Conservation (phyloP, 345 rosid species). For the Clarkia xantiana region DNA sequence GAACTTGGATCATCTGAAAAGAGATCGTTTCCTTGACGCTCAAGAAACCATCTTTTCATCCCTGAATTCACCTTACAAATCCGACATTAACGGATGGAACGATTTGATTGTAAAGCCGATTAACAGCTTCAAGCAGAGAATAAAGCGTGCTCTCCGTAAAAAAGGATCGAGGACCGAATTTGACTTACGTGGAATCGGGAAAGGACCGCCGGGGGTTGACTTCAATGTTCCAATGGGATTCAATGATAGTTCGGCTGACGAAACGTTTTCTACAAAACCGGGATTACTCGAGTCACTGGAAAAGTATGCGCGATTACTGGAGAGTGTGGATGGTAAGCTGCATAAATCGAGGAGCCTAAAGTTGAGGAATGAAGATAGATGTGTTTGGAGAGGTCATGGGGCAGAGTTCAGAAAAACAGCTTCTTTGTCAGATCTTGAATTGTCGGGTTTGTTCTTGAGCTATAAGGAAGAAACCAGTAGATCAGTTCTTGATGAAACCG, state of each 20-base stretch:
- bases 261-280: not conserved
- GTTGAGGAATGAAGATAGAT: not conserved
- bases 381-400: not conserved
- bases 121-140: slow-evolving; percentile 2
- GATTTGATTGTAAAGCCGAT: slow-evolving; percentile 1
- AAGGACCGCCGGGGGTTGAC: not conserved
- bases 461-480: not conserved
- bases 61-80: not conserved
- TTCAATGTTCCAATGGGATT: not conserved
- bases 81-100: slow-evolving; percentile 1
- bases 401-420: not conserved
- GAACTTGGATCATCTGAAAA: too few species aligned
- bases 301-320: too few species aligned
- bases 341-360: not conserved
- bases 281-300: not conserved
- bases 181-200: too few species aligned
- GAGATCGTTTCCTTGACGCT: not conserved
- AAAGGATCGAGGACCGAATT: not conserved
- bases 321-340: not conserved
- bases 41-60: not conserved
- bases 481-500: too few species aligned
- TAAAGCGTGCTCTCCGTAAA: not conserved
- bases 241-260: not conserved
- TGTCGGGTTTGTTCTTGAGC: not conserved
- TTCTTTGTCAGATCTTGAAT: slow-evolving; percentile 4